Evolutionary conservation across 148 eudicot genomes (phyloP).

Genomic region (Fagopyrum homotropicum): DNA sequence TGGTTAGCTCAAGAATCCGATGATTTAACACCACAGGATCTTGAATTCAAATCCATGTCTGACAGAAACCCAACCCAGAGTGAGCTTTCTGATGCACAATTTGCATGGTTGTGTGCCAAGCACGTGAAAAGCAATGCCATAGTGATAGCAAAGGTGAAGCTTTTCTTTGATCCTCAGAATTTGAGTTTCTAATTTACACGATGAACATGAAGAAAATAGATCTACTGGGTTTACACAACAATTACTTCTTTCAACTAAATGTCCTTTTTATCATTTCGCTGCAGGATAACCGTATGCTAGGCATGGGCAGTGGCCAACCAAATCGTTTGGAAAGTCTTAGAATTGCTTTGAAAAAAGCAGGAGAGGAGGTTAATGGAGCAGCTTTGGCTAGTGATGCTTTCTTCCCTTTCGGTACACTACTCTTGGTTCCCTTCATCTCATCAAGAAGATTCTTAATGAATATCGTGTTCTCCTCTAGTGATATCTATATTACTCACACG

Average conservation of each 20-base stretch:
- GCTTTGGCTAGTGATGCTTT: slow-evolving; percentile 99
- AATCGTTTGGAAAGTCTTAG: slow-evolving; percentile 93
- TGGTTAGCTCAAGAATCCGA: slow-evolving; percentile 96
- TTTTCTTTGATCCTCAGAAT: neutral
- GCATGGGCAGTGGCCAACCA: slow-evolving; percentile 99
- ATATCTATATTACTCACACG: neutral
- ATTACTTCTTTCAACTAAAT: neutral
- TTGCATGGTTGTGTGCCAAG: slow-evolving; percentile 97
- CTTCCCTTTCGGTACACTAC: slow-evolving; percentile 79
- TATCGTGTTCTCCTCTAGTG: neutral
- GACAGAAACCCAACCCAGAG: slow-evolving; percentile 48
- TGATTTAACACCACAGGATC: slow-evolving; percentile 76
- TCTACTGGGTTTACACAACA: no score
- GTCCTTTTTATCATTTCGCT: neutral
- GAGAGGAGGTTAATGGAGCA: slow-evolving; percentile 84
- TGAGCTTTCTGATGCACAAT: slow-evolving; percentile 80
- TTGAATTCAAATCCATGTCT: slow-evolving; percentile 59
- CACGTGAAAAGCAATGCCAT: slow-evolving; percentile 99
- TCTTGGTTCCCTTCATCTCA: neutral
- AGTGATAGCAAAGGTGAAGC: slow-evolving; percentile 81
- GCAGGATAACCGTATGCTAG: slow-evolving; percentile 85
- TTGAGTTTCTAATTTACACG: no score
- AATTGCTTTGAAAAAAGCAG: slow-evolving; percentile 87
- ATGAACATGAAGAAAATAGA: no score
- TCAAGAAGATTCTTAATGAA: neutral